phyloP scores from a whole-genome alignment of 2,329 filamentous ascomycete genomes.

The Pseudogymnoascus sp. region DNA sequence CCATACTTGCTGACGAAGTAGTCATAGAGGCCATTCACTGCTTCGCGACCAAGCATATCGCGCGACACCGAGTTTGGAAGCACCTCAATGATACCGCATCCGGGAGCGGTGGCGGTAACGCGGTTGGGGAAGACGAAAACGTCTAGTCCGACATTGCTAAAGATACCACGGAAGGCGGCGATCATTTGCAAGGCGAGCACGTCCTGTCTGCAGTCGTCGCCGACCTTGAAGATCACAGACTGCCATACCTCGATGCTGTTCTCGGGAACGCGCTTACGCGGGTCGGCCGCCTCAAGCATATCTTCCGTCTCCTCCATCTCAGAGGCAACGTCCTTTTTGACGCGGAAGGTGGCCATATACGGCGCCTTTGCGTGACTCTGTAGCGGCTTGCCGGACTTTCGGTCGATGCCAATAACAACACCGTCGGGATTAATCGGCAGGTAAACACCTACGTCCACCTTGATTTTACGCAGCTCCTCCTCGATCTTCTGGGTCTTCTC shows the following conservation, averaged over 20 bases:
- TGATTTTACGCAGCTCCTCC: constrained; percentile 93
- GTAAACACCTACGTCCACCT: constrained; percentile 95
- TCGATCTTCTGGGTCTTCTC: constrained; percentile 99
- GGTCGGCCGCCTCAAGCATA: constrained; percentile 41
- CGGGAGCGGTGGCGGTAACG: constrained; percentile 92
- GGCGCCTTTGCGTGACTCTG: constrained; percentile 98
- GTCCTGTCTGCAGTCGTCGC: constrained; percentile 96
- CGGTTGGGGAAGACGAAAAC: constrained; percentile 96
- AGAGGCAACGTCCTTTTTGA: constrained; percentile 64
- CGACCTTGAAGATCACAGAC: constrained; percentile 98
- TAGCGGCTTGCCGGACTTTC: constrained; percentile 93
- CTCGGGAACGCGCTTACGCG: constrained; percentile 31
- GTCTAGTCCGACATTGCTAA: constrained; percentile 87
- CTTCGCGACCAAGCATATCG: constrained; percentile 96
- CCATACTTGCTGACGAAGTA: constrained; percentile 98
- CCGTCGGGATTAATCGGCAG: constrained; percentile 95
- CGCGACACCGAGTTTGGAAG: constrained; percentile 95
- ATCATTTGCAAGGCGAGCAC: constrained; percentile 97
- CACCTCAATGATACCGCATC: constrained; percentile 96
- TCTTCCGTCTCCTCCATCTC: constrained; percentile 46
- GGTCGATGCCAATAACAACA: constrained; percentile 93
- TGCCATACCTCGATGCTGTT: constrained; percentile 93
- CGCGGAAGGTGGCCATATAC: constrained; percentile 98
- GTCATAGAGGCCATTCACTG: constrained; percentile 95
- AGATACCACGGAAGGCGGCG: constrained; percentile 92